Conservation (phyloP, 495 filamentous ascomycete genomes). For the Chaetomium fimeti region DNA sequence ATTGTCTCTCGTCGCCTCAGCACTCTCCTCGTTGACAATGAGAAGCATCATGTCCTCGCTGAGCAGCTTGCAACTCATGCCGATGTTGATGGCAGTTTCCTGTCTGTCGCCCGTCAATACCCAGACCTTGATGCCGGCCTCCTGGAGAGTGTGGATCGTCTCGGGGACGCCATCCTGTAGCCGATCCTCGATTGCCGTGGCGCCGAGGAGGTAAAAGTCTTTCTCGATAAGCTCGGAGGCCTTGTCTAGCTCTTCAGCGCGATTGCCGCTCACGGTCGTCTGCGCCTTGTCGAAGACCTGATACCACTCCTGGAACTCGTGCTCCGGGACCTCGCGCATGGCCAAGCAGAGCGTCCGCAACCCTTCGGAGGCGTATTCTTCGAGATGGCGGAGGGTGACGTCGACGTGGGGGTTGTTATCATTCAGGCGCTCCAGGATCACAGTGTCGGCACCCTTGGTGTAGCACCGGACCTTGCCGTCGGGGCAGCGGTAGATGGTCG, state of each 20-base stretch:
- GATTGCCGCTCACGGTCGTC: constrained; percentile 88
- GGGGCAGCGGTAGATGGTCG: constrained; percentile 91
- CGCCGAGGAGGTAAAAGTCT: constrained; percentile 85
- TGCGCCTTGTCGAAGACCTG: constrained; percentile 83
- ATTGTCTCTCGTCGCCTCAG: constrained; percentile 74
- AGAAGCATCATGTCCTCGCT: constrained; percentile 98
- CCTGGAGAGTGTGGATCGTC: constrained; percentile 96
- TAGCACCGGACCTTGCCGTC: constrained; percentile 93
- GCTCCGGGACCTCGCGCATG: constrained; percentile 88
- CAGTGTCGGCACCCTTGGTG: constrained; percentile 96
- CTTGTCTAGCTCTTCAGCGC: constrained; percentile 94
- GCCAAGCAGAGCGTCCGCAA: constrained; percentile 92
- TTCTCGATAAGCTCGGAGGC: constrained; percentile 93
- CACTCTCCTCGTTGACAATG: constrained; percentile 87
- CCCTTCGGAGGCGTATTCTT: constrained; percentile 97
- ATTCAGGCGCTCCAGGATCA: constrained; percentile 85
- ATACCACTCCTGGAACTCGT: constrained; percentile 87
- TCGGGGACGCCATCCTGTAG: constrained; percentile 98
- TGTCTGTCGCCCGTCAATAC: constrained; percentile 97
- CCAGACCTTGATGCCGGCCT: constrained; percentile 98
- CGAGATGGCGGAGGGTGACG: constrained; percentile 82
- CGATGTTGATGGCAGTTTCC: constrained; percentile 99
- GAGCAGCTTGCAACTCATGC: constrained; percentile 98
- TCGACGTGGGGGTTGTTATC: constrained; percentile 82
- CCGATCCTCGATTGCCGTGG: constrained; percentile 96